Evolutionary conservation across 129 eudicot species (phyloP), one percentile per base, ranked within the genome.

Genomic region (Heracleum sosnowskyi): DNA sequence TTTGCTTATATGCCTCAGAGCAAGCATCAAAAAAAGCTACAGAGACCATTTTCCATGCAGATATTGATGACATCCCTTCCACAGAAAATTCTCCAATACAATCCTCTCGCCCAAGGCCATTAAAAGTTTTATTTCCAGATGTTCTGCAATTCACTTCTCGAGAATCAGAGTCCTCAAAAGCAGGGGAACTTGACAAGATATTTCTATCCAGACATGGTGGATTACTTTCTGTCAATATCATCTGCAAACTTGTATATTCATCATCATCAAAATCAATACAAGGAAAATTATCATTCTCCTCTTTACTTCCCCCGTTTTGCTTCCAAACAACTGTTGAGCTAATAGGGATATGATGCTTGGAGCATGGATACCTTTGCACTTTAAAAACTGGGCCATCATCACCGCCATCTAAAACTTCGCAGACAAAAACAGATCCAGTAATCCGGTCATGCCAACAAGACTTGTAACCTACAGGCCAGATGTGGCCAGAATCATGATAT

Each of bases 391-490:
- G 98, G 75, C 94, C 92, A 55, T 76, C 15, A 64, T 87, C 90
- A 84, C 88, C 98, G 45, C 92, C 91, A 83, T 91, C 92, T 75
- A 84, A 80, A 77, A 95, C 87, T 35, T 86, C 90, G 78, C 85
- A 90, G 34, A 84, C 81, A 82, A 95, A 95, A 39, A 91, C 49
- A 37, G 98, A 95, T 34, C 96, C 98, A 16, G 97, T 95, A 41
- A 90, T 81, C 81, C 84, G 90, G 82, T 95, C 98, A 81, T 95
- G 98, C 98, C 98, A 95, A 85, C 88, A 82, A 49, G 91, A 95
- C 87, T 76, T 88, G 88, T 91, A 95, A 64, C 96, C 98, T 9
- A 95, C 81, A 24, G 98, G 98, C 94, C 96, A 95, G 74, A 95
- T 91, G 79, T 90, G 91, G 73, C 79, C 60, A 44, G 71, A 51